Percentiles rank a stretch among this genome's conserved stretches.
Conservation (phyloP, 176 grass and related monocot genomes). For the Phragmites australis region DNA sequence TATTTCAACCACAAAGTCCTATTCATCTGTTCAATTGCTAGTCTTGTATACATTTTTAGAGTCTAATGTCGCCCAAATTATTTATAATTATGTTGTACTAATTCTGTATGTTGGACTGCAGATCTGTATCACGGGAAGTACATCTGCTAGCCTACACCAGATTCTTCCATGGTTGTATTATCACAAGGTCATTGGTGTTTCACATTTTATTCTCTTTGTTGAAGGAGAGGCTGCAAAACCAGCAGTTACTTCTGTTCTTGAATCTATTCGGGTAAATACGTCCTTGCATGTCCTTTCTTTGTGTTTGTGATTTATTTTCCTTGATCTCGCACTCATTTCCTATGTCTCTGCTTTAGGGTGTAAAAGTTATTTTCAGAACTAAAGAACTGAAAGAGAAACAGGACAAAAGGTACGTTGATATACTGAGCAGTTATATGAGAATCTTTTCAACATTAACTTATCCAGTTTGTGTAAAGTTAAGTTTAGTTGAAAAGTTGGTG, state of each 20-base stretch:
- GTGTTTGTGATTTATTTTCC: slow-evolving; percentile 8
- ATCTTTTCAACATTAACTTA: neutral
- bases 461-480: neutral
- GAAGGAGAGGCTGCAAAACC: slow-evolving; percentile 98
- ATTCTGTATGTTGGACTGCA: slow-evolving; percentile 33
- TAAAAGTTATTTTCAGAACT: slow-evolving; percentile 97
- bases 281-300: neutral
- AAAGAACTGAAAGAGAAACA: slow-evolving; percentile 91
- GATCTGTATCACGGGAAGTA: slow-evolving; percentile 94
- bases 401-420: slow-evolving; percentile 65
- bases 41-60: neutral
- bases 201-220: slow-evolving; percentile 88
- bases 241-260: slow-evolving; percentile 76
- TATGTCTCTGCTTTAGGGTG: slow-evolving; percentile 56
- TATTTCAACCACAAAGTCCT: slow-evolving; percentile 13
- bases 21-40: neutral
- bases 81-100: neutral
- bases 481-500: neutral
- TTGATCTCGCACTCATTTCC: slow-evolving; percentile 18
- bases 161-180: slow-evolving; percentile 99
- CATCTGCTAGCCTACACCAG: slow-evolving; percentile 83
- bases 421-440: neutral
- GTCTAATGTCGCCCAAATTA: too few species aligned
- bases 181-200: slow-evolving; percentile 97
- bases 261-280: slow-evolving; percentile 80